Conservation (phyloP, 768 basidiomycete genomes). For the Suillus subalutaceus region DNA sequence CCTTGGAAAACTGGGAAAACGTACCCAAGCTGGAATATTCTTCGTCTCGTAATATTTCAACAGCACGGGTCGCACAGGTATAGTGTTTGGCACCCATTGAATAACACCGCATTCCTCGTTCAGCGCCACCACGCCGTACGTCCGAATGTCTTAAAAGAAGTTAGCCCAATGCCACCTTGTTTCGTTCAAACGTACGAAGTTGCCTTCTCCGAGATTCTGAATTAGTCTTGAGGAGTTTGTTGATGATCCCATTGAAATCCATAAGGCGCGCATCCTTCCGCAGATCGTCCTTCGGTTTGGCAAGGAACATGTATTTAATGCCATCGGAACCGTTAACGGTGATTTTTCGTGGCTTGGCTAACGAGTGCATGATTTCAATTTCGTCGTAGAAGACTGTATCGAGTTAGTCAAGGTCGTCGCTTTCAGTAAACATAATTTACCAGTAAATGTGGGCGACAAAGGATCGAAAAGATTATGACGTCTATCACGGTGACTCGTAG, state of each 20-base stretch:
- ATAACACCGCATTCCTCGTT: conserved; percentile 98
- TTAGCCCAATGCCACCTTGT: background rate
- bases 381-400: conserved; percentile 75
- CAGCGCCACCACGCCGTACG: conserved; percentile 97
- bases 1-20: conserved; percentile 18
- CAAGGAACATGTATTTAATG: conserved; percentile 85
- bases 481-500: conserved; percentile 35
- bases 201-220: conserved; percentile 91
- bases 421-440: conserved; percentile 46
- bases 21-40: conserved; percentile 51
- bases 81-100: conserved; percentile 97
- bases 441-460: conserved; percentile 72
- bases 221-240: conserved; percentile 91
- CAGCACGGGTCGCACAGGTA: conserved; percentile 78
- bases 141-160: conserved; percentile 68
- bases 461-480: conserved; percentile 79
- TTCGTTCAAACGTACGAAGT: conserved; percentile 62
- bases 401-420: background rate
- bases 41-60: conserved; percentile 63
- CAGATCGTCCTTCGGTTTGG: conserved; percentile 96
- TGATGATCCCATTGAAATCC: conserved; percentile 98
- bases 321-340: conserved; percentile 84
- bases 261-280: conserved; percentile 96
- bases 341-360: conserved; percentile 91
- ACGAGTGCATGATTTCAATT: conserved; percentile 87